phyloP scores from a whole-genome alignment of 257 asterid species.

The Petunia secreta region DNA sequence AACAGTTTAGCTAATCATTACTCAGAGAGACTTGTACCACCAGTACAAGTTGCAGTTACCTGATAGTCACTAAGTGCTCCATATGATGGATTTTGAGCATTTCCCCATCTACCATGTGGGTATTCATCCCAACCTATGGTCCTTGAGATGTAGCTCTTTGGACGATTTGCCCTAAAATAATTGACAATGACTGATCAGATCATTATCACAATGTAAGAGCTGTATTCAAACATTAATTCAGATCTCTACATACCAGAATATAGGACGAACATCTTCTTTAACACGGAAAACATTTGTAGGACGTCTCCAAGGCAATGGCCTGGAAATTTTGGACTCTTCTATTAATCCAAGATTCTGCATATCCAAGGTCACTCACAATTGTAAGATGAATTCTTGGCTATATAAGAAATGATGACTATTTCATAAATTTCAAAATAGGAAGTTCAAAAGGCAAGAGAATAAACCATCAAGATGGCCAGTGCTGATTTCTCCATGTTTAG shows the following conservation, averaged over 20 bases:
- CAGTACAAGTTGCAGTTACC: conserved; percentile 43
- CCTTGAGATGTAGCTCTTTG: conserved; percentile 94
- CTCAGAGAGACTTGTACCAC: not conserved
- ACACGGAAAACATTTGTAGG: conserved; percentile 81
- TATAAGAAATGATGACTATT: conserved; percentile 20
- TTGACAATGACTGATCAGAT: conserved; percentile 26
- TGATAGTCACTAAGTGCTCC: conserved; percentile 92
- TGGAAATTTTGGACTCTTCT: conserved; percentile 84
- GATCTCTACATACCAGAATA: conserved; percentile 68
- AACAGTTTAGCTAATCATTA: not conserved
- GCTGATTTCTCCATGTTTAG: conserved; percentile 99
- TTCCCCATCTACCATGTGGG: conserved; percentile 98
- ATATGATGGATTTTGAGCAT: conserved; percentile 85
- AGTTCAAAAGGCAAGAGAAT: conserved; percentile 34
- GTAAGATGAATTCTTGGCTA: conserved; percentile 2
- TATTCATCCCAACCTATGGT: conserved; percentile 94
- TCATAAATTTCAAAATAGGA: conserved; percentile 24
- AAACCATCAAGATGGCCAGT: conserved; percentile 84
- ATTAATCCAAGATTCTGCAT: conserved; percentile 91
- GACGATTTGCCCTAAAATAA: conserved; percentile 92
- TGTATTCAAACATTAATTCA: not conserved
- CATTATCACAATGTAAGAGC: not conserved
- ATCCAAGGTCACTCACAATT: conserved; percentile 32
- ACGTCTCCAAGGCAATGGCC: conserved; percentile 96
- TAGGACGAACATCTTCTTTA: conserved; percentile 95